phyloP scores from a whole-genome alignment of 352 stramenopile species.

The Globisporangium carolinianum region DNA sequence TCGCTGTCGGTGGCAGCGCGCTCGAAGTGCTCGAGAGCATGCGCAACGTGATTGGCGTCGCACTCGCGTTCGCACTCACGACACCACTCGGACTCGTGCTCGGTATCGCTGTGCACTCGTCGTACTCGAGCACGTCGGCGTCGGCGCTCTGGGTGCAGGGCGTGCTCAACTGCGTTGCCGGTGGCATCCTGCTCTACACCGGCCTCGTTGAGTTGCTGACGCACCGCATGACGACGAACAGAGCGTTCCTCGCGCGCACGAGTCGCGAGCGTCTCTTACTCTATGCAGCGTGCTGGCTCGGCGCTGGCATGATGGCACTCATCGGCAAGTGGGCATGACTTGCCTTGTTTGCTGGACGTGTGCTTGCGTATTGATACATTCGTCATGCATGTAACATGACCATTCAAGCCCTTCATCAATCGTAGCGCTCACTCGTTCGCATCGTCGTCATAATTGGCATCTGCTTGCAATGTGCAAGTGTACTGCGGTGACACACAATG shows the following conservation, averaged over 20 bases:
- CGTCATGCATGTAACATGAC: too few species aligned
- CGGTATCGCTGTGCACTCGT: constrained; percentile 43
- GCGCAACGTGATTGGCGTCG: constrained; percentile 36
- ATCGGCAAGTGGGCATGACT: constrained; percentile 63
- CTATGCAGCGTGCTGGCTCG: constrained; percentile 45
- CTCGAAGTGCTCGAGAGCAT: constrained; percentile 29
- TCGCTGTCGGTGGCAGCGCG: constrained; percentile 43
- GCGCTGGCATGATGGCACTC: constrained; percentile 48
- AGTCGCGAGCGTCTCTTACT: constrained; percentile 27
- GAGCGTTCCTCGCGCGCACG: constrained; percentile 35
- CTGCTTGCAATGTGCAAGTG: too few species aligned
- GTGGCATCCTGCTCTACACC: constrained; percentile 65
- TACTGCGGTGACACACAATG: too few species aligned
- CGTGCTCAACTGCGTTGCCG: constrained; percentile 55
- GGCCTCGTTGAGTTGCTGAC: constrained; percentile 30
- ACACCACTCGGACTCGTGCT: constrained; percentile 47
- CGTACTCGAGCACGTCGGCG: constrained; percentile 40
- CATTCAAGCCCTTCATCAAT: too few species aligned
- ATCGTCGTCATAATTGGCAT: too few species aligned
- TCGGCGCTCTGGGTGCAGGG: constrained; percentile 54
- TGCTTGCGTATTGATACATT: too few species aligned
- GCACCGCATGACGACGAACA: constrained; percentile 66
- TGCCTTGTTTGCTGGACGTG: neutral
- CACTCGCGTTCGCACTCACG: constrained; percentile 45
- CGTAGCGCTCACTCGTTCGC: too few species aligned